Evolutionary conservation across 805 yeast genomes (phyloP).

Genomic region (Wickerhamiella shivajii): DNA sequence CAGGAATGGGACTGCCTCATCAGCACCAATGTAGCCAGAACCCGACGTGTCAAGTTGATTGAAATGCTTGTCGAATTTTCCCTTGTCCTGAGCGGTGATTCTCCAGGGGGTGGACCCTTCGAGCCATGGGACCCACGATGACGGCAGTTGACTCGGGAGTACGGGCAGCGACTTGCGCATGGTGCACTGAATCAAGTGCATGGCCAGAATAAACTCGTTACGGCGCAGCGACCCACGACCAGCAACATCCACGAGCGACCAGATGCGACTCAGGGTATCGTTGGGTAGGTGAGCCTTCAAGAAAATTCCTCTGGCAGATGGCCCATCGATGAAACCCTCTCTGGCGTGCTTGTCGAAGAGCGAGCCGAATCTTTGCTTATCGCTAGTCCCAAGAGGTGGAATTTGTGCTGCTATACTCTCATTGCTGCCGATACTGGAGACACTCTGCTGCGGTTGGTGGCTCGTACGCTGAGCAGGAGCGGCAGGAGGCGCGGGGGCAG

Average conservation of each 20-base stretch:
- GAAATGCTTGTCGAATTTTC: slow-evolving; percentile 68
- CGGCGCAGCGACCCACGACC: slow-evolving; percentile 58
- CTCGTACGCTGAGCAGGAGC: not conserved
- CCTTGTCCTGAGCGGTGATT: slow-evolving; percentile 50
- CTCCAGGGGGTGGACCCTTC: slow-evolving; percentile 34
- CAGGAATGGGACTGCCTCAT: slow-evolving; percentile 75
- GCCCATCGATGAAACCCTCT: slow-evolving; percentile 49
- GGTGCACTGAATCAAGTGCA: slow-evolving; percentile 83
- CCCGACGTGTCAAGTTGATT: slow-evolving; percentile 43
- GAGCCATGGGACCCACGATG: slow-evolving; percentile 21
- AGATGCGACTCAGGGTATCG: slow-evolving; percentile 63
- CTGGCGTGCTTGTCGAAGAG: slow-evolving; percentile 58
- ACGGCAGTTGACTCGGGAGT: slow-evolving; percentile 38
- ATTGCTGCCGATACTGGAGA: slow-evolving; percentile 6
- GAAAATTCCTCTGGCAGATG: slow-evolving; percentile 73
- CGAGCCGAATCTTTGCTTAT: slow-evolving; percentile 25
- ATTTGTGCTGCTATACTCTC: slow-evolving; percentile 12
- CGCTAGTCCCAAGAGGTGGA: slow-evolving; percentile 25
- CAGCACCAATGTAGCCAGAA: slow-evolving; percentile 52
- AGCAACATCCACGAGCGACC: slow-evolving; percentile 74
- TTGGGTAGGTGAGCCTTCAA: slow-evolving; percentile 78
- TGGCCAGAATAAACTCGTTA: slow-evolving; percentile 75
- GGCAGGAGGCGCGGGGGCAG: slow-evolving; percentile 12
- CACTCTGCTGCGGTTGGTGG: not conserved
- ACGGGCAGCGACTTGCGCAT: slow-evolving; percentile 49